Base-by-base conservation (phyloP, 306 rosid genomes). In the Vigna trinervia region DNA sequence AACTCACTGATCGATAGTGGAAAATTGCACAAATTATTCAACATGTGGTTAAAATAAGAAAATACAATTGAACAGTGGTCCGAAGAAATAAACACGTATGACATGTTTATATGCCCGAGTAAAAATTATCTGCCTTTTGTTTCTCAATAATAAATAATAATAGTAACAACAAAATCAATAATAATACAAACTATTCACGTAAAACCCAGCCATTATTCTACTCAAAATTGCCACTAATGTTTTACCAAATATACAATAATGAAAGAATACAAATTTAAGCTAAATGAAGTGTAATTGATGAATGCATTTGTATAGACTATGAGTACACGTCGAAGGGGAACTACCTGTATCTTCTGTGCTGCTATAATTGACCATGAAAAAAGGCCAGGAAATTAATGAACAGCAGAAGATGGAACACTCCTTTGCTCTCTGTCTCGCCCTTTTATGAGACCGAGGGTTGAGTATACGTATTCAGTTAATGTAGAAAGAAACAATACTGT, bases 201-300 rank as follows among this genome's bases (percentile, higher is more conserved):
- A 17, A 39, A 74, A 80, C 73, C 74, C 80, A 59, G 78, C 78
- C 77, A 83, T 84, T 84, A 81, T 88, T 88, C 79, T 76, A 78
- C 79, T 78, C 89, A 88, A 91, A 86, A 82, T 74, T 85, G 85
- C 78, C 83, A 48, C 85, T 85, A 75, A 34, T 69, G 71, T 59
- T 61, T 71, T 64, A 78, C 63, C 43, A 72, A 77, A 85, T 90
- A 82, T 88, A 88, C 92, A 90, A 61, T 45, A 81, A 73, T 75
- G 82, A 87, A 88, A 83, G 88, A 88, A 88, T 87, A 87, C 79
- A 86, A 73, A 48, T 34, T 71, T 67, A 47, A 78, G 62, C 90
- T 86, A 83, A 73, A 71, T 77, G 74, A 71, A 79, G 81, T 68
- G 80, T 63, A 64, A 78, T 69, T 72, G 51, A 45, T 46, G 76